Evolutionary conservation across 2,329 filamentous ascomycete genomes (phyloP), one percentile per base, ranked within the genome.

Genomic region (Phaeosphaeriaceae sp.): DNA sequence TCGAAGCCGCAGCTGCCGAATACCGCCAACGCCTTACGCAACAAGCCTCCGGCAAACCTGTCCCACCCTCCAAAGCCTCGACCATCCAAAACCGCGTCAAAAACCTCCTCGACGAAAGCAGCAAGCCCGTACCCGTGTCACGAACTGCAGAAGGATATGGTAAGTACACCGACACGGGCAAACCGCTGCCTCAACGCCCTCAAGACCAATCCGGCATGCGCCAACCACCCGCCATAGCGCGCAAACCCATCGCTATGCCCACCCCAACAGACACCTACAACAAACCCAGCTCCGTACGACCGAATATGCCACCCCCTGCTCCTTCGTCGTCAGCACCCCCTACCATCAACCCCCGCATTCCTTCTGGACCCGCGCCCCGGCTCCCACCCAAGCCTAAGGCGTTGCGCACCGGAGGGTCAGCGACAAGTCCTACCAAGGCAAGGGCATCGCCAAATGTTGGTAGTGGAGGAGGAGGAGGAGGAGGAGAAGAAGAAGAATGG

Each of bases 1-100:
- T 99, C 2, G 91, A 90, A 38, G 87, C 87, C 16, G 94, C 92
- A 0, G 92, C 91, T 15, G 92, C 90, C 1, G 92, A 96, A 73
- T 96, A 97, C 71, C 85, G 89, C 28, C 86, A 86, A 61, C 85
- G 88, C 17, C 77, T 96, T 32, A 84, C 88, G 1, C 82, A 85
- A 42, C 80, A 83, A 44, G 83, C 81, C n/a, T 74, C 60, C 29
- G 66, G 78, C 16, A 79, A 77, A 35, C 74, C 77, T 20, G 68
- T 72, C 6, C 72, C 70, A 15, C 77, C 76, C 13, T 84, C 84
- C 12, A 81, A 87, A 34, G 91, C 92, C 15, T 83, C 86, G n/a
- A 89, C 87, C 20, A 99, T 99, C 62, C 92, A 97, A 70, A 92
- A 90, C 67, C 87, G 93, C 56, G 90, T 99, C 46, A 90, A 95